Evolutionary conservation across 495 filamentous ascomycete species (phyloP).

Genomic region (Neurospora sp.): DNA sequence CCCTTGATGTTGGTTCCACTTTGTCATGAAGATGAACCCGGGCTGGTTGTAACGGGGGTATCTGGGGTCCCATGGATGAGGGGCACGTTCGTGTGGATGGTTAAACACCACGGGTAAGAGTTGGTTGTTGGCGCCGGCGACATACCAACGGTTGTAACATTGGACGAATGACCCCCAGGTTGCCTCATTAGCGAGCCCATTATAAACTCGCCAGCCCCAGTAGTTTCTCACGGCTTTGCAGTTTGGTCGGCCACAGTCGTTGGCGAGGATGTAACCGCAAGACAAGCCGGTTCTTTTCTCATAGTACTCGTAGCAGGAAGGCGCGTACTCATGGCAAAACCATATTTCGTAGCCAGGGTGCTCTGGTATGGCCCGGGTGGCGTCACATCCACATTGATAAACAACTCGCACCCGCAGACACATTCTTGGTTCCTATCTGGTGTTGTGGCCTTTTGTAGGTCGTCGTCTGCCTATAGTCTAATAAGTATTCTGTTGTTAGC

Average conservation of each 20-base stretch:
- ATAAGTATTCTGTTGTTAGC: neutral
- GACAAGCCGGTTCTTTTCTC: fast-evolving
- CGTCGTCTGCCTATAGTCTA: neutral
- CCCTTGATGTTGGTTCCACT: too few species aligned
- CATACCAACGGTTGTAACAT: neutral
- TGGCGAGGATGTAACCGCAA: neutral
- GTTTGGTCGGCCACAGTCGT: neutral
- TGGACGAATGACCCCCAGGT: neutral
- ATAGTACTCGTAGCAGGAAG: neutral
- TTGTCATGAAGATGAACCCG: neutral
- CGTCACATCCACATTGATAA: neutral
- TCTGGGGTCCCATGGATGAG: neutral
- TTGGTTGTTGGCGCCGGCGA: neutral
- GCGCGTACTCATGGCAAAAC: neutral
- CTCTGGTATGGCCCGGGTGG: neutral
- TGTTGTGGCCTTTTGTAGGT: neutral
- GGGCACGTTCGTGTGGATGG: neutral
- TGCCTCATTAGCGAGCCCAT: neutral
- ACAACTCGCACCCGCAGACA: neutral
- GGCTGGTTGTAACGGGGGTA: neutral
- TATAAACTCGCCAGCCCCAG: neutral
- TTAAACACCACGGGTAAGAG: too few species aligned
- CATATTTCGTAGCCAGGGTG: neutral
- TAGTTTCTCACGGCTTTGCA: neutral
- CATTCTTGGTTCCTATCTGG: neutral